Conservation (phyloP, 768 basidiomycete species). For the Filobasidium floriforme region DNA sequence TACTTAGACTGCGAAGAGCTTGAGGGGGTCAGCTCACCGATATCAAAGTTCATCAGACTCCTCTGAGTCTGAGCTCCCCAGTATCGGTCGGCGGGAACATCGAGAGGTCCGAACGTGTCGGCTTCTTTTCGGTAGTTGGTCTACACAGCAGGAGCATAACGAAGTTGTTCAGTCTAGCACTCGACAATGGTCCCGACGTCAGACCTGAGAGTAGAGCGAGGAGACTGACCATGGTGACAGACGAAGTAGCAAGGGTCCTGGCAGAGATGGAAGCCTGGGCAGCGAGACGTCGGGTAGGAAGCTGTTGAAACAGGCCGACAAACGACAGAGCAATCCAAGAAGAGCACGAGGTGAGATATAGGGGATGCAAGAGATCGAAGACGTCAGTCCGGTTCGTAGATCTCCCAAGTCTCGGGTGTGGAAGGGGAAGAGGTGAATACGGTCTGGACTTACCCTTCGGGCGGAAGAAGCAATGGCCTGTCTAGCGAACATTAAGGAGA, state of each 20-base stretch:
- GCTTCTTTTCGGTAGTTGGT: slow-evolving; percentile 59
- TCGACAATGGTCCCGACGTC: neutral
- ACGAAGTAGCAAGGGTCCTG: slow-evolving; percentile 20
- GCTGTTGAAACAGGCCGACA: neutral
- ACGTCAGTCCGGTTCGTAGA: slow-evolving; percentile 3
- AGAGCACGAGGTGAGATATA: neutral
- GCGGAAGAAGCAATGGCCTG: slow-evolving; percentile 18
- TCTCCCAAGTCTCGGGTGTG: slow-evolving; percentile 7
- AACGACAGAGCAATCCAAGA: neutral
- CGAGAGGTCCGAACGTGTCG: slow-evolving; percentile 92
- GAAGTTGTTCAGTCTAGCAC: neutral
- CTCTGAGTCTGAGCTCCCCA: slow-evolving; percentile 99
- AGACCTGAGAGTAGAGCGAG: neutral
- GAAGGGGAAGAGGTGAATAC: neutral
- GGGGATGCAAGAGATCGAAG: neutral
- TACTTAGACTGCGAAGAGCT: too few relatives aligned
- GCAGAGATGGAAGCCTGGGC: slow-evolving; percentile 12
- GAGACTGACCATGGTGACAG: slow-evolving; percentile 22
- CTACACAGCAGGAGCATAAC: neutral
- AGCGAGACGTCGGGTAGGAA: slow-evolving; percentile 1
- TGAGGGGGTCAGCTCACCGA: too few relatives aligned
- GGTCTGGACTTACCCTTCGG: slow-evolving; percentile 14
- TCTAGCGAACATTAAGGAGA: slow-evolving; percentile 15
- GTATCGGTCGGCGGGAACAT: slow-evolving; percentile 78
- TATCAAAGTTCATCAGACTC: slow-evolving; percentile 96